Evolutionary conservation across 192 early-diverging fungal species (phyloP), one percentile per base, ranked within the genome.

Genomic region (Backusella macrospora): DNA sequence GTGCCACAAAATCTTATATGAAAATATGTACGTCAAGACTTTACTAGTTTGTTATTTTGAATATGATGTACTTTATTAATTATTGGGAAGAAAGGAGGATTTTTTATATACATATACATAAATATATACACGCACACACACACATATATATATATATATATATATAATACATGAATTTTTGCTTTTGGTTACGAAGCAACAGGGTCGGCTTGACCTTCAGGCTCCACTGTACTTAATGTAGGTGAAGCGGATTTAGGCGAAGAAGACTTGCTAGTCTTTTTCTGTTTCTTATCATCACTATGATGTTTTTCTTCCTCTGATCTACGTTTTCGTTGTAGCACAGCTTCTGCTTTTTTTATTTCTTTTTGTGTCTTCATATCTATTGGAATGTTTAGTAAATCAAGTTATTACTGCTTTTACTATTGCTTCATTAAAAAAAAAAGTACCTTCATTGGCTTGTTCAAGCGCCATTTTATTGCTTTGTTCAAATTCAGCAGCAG

Each of bases 401-500:
- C 1, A 26, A 23, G 5, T 16, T 39, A 64, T 38, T n/a, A 34
- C 21, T 29, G n/a, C 0, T 10, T 10, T 46, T 26, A 13, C 4
- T 23, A 68, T 23, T 68, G 8, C 21, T 55, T 48, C 18, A 34
- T 34, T 34, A 34, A 34, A 34, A 21, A 70, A 70, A 48, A 26
- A 8, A 10, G 38, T 78, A 69, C 72, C 45, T 43, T 70, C 65
- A 15, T 18, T 12, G 6, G 37, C 65, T 38, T 48, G 39, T 16
- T 74, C 62, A 26, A 29, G 55, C 14, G 68, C 68, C 13, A 68
- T 46, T 26, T 37, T 29, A 72, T 62, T 67, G 16, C 62, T 74
- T 40, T 64, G 68, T 59, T 72, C 62, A 43, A 79, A 34, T 29
- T 62, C 45, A 43, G 78, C 59, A 37, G 73, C 65, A 46, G 73